phyloP scores from a whole-genome alignment of 768 basidiomycete genomes.

The Lentinula guzmanii region DNA sequence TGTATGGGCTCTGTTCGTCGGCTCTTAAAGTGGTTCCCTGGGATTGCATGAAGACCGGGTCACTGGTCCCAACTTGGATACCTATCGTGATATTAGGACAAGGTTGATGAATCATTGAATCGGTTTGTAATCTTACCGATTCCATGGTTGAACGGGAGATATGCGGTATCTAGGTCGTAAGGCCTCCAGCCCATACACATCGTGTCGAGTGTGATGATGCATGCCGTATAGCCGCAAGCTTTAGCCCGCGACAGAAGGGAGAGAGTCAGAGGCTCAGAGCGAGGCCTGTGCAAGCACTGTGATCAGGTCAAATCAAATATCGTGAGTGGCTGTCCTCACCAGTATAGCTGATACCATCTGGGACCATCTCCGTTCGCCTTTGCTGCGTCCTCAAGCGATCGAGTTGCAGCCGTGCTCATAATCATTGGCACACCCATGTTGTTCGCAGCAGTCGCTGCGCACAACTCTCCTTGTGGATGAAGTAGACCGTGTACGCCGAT shows the following conservation, averaged over 20 bases:
- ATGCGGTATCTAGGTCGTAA: slow-evolving; percentile 31
- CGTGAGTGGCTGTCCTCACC: slow-evolving; percentile 11
- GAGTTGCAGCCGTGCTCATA: slow-evolving; percentile 37
- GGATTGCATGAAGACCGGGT: slow-evolving; percentile 43
- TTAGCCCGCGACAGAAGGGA: slow-evolving; percentile 39
- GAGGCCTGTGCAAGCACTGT: slow-evolving; percentile 25
- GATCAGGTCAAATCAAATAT: neutral
- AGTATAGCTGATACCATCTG: slow-evolving; percentile 49
- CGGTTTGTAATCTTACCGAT: slow-evolving; percentile 17
- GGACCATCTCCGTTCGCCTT: slow-evolving; percentile 35
- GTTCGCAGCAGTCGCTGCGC: slow-evolving; percentile 35
- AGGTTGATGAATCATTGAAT: neutral
- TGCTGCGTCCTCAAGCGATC: slow-evolving; percentile 43
- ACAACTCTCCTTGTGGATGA: slow-evolving; percentile 37
- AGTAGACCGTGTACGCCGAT: slow-evolving; percentile 40
- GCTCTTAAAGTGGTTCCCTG: slow-evolving; percentile 17
- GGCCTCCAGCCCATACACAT: slow-evolving; percentile 36
- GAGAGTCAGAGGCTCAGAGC: slow-evolving; percentile 27
- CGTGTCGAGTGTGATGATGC: slow-evolving; percentile 41
- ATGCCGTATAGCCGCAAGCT: slow-evolving; percentile 30
- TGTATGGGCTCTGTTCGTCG: slow-evolving; percentile 14
- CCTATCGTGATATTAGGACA: slow-evolving; percentile 13
- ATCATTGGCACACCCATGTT: slow-evolving; percentile 40
- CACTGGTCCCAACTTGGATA: slow-evolving; percentile 33
- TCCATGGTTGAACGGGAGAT: slow-evolving; percentile 28